phyloP scores from a whole-genome alignment of 192 early-diverging fungal genomes.

The Coemansia sp. region DNA sequence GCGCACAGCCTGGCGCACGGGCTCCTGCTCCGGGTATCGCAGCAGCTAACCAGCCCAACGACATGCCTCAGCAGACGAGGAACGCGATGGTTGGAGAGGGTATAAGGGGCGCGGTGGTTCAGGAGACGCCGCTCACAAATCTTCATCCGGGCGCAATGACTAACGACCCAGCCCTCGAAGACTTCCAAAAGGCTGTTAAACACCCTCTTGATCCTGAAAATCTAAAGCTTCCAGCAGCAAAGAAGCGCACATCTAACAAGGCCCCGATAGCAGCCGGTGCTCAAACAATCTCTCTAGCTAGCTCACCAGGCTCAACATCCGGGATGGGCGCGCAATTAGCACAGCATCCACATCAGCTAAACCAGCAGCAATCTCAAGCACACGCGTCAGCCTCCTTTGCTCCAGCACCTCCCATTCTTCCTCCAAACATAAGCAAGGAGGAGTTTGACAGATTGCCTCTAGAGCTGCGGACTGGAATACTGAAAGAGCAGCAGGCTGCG shows the following conservation, averaged over 20 bases:
- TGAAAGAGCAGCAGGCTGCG: slow-evolving; percentile 37
- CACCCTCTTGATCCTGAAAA: slow-evolving; percentile 46
- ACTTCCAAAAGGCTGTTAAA: slow-evolving; percentile 52
- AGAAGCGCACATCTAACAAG: slow-evolving; percentile 39
- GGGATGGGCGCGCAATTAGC: not conserved
- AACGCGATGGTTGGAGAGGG: slow-evolving; percentile 1
- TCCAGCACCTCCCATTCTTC: slow-evolving; percentile 37
- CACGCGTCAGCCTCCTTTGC: slow-evolving; percentile 11
- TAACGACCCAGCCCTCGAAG: slow-evolving; percentile 41
- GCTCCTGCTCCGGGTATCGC: not conserved
- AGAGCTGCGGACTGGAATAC: slow-evolving; percentile 26
- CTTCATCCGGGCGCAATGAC: slow-evolving; percentile 49
- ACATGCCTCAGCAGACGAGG: not conserved
- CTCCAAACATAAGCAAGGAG: slow-evolving; percentile 37
- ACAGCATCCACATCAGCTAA: slow-evolving; percentile 5
- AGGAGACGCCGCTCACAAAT: slow-evolving; percentile 41
- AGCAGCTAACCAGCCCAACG: not conserved
- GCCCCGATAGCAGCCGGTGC: not conserved
- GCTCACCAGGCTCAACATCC: not conserved
- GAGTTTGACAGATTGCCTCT: slow-evolving; percentile 39
- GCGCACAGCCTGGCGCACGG: not conserved
- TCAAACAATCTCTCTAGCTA: not conserved
- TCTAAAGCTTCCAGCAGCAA: slow-evolving; percentile 42
- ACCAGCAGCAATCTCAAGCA: slow-evolving; percentile 7
- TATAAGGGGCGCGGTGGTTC: not conserved